phyloP scores from a whole-genome alignment of 768 basidiomycete species.

The Pleurotus tuoliensis region DNA sequence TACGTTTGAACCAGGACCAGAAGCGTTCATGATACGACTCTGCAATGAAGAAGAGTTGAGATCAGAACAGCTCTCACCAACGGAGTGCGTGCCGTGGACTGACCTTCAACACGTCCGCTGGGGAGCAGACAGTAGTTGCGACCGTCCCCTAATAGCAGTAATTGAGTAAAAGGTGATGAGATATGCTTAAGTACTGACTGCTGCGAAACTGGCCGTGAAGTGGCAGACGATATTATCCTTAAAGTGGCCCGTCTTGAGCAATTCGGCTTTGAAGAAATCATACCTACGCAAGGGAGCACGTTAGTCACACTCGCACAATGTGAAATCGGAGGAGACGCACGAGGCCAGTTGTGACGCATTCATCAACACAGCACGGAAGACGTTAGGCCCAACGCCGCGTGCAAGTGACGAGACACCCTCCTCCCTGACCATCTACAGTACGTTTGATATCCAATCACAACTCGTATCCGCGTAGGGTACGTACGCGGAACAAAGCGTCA shows the following conservation, averaged over 20 bases:
- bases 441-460: too few species aligned
- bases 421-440: conserved; percentile 74
- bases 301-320: too few species aligned
- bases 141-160: conserved; percentile 63
- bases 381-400: conserved; percentile 80
- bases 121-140: conserved; percentile 85
- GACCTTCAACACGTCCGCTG: conserved; percentile 81
- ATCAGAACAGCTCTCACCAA: neutral
- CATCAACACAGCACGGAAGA: conserved; percentile 84
- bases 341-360: conserved; percentile 91
- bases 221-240: conserved; percentile 81
- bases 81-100: conserved; percentile 7
- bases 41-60: conserved; percentile 16
- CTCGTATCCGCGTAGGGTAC: conserved; percentile 21
- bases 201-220: conserved; percentile 83
- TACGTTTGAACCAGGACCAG: conserved; percentile 74
- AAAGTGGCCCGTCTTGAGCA: conserved; percentile 68
- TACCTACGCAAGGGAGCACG: conserved; percentile 43
- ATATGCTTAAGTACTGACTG: conserved; percentile 43
- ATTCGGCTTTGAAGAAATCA: conserved; percentile 86
- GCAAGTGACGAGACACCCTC: conserved; percentile 75
- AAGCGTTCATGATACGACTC: conserved; percentile 88
- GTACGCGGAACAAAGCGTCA: conserved; percentile 80
- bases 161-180: neutral
- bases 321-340: conserved; percentile 36